These are phyloP conservation scores for Rhinocladiella mackenziei DNA, from an alignment of 2,329 filamentous ascomycete genomes.

Conservation along the genomic window DNA sequence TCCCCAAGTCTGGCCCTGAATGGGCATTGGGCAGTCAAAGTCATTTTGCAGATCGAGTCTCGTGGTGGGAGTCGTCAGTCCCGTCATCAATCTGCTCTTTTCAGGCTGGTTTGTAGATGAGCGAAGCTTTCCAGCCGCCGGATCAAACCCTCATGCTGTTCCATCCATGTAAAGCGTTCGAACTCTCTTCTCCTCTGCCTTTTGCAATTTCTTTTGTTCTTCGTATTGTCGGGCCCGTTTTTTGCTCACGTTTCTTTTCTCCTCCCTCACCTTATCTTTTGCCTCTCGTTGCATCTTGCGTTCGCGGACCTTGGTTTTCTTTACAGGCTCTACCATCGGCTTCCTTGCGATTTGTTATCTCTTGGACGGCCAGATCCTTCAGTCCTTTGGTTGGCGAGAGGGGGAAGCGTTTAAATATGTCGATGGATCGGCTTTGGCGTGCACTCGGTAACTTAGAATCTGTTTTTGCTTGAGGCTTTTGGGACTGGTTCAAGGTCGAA, in stretches of 20 bases:
- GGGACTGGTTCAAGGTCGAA: no score
- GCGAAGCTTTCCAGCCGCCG: slow-evolving; percentile 21
- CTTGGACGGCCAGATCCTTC: slow-evolving; percentile 1
- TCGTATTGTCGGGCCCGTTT: slow-evolving; percentile 8
- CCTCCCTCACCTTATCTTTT: slow-evolving; percentile 2
- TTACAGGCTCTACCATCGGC: slow-evolving; percentile 3
- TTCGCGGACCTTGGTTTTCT: slow-evolving; percentile 1
- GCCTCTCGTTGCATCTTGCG: slow-evolving; percentile 4
- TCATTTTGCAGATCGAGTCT: no score
- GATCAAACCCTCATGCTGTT: slow-evolving; percentile 23
- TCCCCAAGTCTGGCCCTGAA: slow-evolving; percentile 15
- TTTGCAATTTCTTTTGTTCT: slow-evolving; percentile 31
- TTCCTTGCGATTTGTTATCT: not conserved
- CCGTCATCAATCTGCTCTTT: no score
- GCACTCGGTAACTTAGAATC: not conserved
- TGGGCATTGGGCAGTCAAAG: not conserved
- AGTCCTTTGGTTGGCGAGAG: slow-evolving; percentile 2
- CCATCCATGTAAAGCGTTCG: slow-evolving; percentile 25
- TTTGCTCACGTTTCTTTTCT: slow-evolving; percentile 9
- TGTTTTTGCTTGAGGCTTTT: not conserved
- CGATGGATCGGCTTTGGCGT: not conserved
- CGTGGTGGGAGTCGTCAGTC: not conserved
- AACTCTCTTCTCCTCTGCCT: slow-evolving; percentile 43
- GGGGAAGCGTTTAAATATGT: not conserved
- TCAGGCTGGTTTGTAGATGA: not conserved